phyloP scores from a whole-genome alignment of 257 asterid genomes.

The Orobanche coerulescens region DNA sequence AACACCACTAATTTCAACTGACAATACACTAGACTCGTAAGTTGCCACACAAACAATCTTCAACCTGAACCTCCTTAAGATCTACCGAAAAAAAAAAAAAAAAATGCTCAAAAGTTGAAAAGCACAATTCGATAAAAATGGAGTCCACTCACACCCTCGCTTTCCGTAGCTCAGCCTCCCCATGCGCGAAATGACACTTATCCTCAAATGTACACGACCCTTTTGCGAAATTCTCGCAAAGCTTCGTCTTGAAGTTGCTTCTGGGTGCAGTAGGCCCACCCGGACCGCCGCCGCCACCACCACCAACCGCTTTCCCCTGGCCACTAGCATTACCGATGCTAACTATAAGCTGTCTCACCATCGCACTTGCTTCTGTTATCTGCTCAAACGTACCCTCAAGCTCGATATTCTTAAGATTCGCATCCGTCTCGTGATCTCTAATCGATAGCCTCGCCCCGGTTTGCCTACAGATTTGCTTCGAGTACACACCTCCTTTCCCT shows the following conservation, averaged over 20 bases:
- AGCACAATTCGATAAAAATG: no score
- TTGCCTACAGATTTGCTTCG: slow-evolving; percentile 78
- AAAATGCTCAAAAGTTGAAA: no score
- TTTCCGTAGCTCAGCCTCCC: slow-evolving; percentile 64
- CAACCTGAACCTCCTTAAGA: no score
- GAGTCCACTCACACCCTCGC: slow-evolving; percentile 17
- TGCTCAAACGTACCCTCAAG: slow-evolving; percentile 83
- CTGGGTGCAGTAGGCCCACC: slow-evolving; percentile 32
- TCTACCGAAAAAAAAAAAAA: no score
- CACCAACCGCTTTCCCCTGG: slow-evolving; percentile 31
- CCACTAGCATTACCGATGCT: slow-evolving; percentile 42
- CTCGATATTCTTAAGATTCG: slow-evolving; percentile 69
- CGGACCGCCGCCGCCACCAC: no score
- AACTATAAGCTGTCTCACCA: slow-evolving; percentile 67
- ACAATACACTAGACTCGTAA: no score
- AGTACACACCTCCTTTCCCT: slow-evolving; percentile 90
- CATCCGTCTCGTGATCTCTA: slow-evolving; percentile 64
- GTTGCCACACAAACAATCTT: no score
- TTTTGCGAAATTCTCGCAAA: slow-evolving; percentile 63
- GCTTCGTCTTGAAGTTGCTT: slow-evolving; percentile 67
- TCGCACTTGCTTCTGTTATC: slow-evolving; percentile 54
- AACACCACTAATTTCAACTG: no score
- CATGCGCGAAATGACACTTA: slow-evolving; percentile 89
- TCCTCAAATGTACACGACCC: slow-evolving; percentile 94
- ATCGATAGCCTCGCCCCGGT: slow-evolving; percentile 72